A percentile compares a stretch with the other conserved stretches of the same genome.
phyloP scores from a whole-genome alignment of 441 rosid species.

The Pelargonium myrrhifolium region DNA sequence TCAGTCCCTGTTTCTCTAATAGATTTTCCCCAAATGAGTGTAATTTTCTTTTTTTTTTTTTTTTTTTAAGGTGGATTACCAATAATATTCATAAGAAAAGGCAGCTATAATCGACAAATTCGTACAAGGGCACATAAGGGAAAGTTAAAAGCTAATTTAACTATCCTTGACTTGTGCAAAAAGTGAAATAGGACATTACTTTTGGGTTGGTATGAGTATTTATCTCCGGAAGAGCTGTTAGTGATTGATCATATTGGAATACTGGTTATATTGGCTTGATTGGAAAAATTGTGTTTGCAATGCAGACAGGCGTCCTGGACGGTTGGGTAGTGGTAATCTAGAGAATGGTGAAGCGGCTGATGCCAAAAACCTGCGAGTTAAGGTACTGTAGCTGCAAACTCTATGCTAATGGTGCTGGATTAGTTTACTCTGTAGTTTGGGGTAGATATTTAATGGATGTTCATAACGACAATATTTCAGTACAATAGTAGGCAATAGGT shows the following conservation, averaged over 20 bases:
- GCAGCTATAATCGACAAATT: too few relatives aligned
- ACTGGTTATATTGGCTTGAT: slow-evolving; percentile 14
- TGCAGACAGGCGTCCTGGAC: slow-evolving; percentile 54
- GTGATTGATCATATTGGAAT: slow-evolving; percentile 3
- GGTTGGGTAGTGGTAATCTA: slow-evolving; percentile 40
- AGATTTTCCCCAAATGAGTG: too few relatives aligned
- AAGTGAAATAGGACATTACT: too few relatives aligned
- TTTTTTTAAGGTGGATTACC: too few relatives aligned
- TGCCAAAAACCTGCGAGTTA: slow-evolving; percentile 78
- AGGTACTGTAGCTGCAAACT: slow-evolving; percentile 36
- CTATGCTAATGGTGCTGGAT: not conserved
- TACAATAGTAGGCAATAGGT: not conserved
- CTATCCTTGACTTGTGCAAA: too few relatives aligned
- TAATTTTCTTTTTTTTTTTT: too few relatives aligned
- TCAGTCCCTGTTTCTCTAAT: too few relatives aligned
- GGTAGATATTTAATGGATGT: not conserved
- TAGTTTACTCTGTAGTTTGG: not conserved
- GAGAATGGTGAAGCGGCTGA: slow-evolving; percentile 49
- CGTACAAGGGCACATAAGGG: too few relatives aligned
- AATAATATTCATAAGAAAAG: too few relatives aligned
- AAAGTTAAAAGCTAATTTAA: too few relatives aligned
- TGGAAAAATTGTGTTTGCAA: slow-evolving; percentile 22
- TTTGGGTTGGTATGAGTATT: not conserved
- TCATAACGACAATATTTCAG: not conserved
- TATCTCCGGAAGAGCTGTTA: not conserved